Evolutionary conservation across 768 basidiomycete genomes (phyloP), one percentile per base, ranked within the genome.

Genomic region (Boletus huronensis): DNA sequence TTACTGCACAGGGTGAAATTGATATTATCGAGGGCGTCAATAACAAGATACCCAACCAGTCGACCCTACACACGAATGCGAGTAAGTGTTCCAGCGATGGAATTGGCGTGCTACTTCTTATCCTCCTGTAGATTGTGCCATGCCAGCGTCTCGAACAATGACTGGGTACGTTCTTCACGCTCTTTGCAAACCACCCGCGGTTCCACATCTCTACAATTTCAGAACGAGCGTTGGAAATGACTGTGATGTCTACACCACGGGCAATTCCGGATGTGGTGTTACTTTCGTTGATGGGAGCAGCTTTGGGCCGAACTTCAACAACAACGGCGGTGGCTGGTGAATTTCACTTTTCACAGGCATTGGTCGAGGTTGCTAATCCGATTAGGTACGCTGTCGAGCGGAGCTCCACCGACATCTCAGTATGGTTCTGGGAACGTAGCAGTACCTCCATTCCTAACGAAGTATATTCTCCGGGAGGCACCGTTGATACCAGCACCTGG

Each of bases 391-490:
- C 70, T 1, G 31, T 73, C 25, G 68, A 73, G 48, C 61, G 70
- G 25, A 65, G 58, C 14, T 41, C 59, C 8, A 59, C 48, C 19
- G 66, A 67, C 43, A 69, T 78, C 26, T 67, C 70, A 29, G 57
- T 75, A 31, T 78, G 69, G 63, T 76, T 74, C 55, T 77, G 77
- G 75, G 72, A 70, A 29, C 63, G 77, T 26, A 63, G 67, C n/a
- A 67, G 67, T 43, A 19, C 66, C 1, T 59, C 58, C n/a, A 68
- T 77, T n/a, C 77, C 77, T 11, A 53, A 54, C 4, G 61, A 72
- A 36, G 69, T 79, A 32, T 55, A 17, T 41, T 43, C 52, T 45
- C 67, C 64, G 7, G 60, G 62, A 2, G 40, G 45, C 6, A 62
- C 48, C 13, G 58, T 68, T 11, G 31, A 67, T 46, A 57, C 68